Evolutionary conservation across 305 asterid genomes (phyloP).

Genomic region (Ilex paraguariensis): DNA sequence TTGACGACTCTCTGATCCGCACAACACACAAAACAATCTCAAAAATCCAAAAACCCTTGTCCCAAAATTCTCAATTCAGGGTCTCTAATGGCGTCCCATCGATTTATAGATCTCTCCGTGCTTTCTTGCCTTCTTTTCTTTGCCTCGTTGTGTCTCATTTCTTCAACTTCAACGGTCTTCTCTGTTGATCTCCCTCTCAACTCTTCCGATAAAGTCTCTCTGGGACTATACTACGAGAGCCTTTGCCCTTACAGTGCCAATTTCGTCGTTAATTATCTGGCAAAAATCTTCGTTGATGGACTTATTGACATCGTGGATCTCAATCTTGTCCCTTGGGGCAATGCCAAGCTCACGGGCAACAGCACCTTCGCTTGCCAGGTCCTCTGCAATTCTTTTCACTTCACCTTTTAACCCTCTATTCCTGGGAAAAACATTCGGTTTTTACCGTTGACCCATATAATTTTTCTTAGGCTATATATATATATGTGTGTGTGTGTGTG

Average conservation of each 20-base stretch:
- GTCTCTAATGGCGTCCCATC: constrained; percentile 19
- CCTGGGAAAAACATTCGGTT: no score
- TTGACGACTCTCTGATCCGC: no score
- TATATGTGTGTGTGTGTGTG: no score
- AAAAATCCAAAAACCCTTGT: background rate
- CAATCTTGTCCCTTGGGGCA: constrained; percentile 49
- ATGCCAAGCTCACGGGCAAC: constrained; percentile 29
- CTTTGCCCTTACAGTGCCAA: constrained; percentile 39
- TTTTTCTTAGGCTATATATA: background rate
- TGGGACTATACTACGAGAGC: constrained; percentile 40
- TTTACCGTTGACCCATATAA: no score
- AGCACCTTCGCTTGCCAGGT: constrained; percentile 38
- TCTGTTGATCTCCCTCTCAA: background rate
- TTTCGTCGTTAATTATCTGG: constrained; percentile 40
- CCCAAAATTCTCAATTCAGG: background rate
- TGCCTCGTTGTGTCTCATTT: constrained; percentile 18
- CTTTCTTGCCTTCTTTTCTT: constrained; percentile 19
- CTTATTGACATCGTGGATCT: constrained; percentile 40
- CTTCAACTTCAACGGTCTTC: background rate
- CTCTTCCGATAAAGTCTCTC: constrained; percentile 24
- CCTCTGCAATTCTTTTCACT: constrained; percentile 7
- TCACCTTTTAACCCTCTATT: background rate
- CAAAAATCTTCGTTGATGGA: constrained; percentile 30
- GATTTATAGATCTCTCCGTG: constrained; percentile 2
- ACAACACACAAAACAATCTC: no score